Conservation (phyloP, 2,329 filamentous ascomycete species). For the Fusarium tupiense region DNA sequence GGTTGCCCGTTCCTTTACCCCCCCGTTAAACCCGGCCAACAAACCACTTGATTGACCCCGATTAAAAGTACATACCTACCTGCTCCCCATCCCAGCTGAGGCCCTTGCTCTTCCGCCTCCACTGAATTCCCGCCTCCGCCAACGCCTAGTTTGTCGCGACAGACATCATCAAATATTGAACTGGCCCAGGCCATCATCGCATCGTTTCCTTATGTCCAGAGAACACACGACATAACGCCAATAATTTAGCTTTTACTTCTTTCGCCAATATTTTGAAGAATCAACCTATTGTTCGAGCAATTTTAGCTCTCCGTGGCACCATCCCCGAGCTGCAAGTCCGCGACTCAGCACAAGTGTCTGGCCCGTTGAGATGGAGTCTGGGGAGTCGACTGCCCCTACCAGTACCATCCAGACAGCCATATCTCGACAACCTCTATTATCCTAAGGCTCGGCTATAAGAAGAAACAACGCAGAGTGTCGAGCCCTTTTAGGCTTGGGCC, state of each 20-base stretch:
- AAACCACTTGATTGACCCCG: constrained; percentile 27
- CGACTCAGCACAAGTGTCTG: constrained; percentile 36
- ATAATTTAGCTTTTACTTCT: constrained; percentile 20
- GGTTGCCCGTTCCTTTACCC: background rate
- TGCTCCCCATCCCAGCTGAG: constrained; percentile 31
- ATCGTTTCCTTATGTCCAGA: constrained; percentile 10
- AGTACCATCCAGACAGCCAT: constrained; percentile 32
- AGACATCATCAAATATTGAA: constrained; percentile 34
- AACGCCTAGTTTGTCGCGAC: constrained; percentile 36
- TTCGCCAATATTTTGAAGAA: background rate
- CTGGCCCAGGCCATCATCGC: constrained; percentile 13
- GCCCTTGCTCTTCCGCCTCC: constrained; percentile 41
- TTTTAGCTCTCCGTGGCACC: constrained; percentile 32
- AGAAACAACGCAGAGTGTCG: background rate
- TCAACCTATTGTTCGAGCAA: constrained; percentile 6
- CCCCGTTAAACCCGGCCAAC: constrained; percentile 10
- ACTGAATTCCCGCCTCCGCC: constrained; percentile 40
- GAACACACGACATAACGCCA: background rate
- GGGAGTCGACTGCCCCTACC: constrained; percentile 38
- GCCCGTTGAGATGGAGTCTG: constrained; percentile 54
- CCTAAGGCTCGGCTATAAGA: constrained; percentile 1
- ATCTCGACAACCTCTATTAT: constrained; percentile 26
- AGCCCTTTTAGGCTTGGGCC: constrained; percentile 30
- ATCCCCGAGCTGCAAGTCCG: constrained; percentile 37
- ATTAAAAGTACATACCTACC: background rate